phyloP scores from a whole-genome alignment of 202 grass and related monocot species.

The Setaria viridis region DNA sequence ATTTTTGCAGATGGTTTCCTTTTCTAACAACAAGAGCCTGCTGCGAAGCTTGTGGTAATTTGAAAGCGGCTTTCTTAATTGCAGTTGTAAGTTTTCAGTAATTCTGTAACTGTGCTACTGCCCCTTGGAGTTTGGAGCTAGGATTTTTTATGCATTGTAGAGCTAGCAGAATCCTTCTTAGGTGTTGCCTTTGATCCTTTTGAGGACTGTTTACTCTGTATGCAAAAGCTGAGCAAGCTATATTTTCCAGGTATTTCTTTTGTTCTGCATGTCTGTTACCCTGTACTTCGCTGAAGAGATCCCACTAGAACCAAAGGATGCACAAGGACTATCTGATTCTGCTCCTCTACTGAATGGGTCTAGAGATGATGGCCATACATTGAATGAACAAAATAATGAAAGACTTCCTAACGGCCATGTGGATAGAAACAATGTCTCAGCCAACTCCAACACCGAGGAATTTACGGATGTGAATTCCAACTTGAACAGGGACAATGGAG shows the following conservation, averaged over 20 bases:
- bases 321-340: constrained; percentile 73
- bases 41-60: constrained; percentile 96
- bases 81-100: constrained; percentile 86
- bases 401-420: constrained; percentile 53
- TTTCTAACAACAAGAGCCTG: constrained; percentile 92
- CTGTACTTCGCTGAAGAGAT: constrained; percentile 93
- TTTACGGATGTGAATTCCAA: constrained; percentile 42
- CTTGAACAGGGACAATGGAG: constrained; percentile 51
- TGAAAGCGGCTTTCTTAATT: constrained; percentile 96
- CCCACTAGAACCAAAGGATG: constrained; percentile 66
- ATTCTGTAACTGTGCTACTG: neutral
- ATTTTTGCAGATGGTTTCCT: constrained; percentile 90
- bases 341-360: constrained; percentile 83
- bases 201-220: neutral
- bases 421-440: constrained; percentile 37
- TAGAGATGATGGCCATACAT: constrained; percentile 56
- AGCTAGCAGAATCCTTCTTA: constrained; percentile 21
- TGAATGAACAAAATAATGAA: constrained; percentile 54
- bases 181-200: neutral
- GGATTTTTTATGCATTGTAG: neutral
- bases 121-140: constrained; percentile 25
- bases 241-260: constrained; percentile 80
- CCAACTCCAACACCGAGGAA: constrained; percentile 46
- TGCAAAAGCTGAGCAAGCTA: constrained; percentile 39
- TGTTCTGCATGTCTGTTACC: constrained; percentile 90